Evolutionary conservation across 192 early-diverging fungal genomes (phyloP), one percentile per base, ranked within the genome.

Genomic region (Hyaloraphidium curvatum): DNA sequence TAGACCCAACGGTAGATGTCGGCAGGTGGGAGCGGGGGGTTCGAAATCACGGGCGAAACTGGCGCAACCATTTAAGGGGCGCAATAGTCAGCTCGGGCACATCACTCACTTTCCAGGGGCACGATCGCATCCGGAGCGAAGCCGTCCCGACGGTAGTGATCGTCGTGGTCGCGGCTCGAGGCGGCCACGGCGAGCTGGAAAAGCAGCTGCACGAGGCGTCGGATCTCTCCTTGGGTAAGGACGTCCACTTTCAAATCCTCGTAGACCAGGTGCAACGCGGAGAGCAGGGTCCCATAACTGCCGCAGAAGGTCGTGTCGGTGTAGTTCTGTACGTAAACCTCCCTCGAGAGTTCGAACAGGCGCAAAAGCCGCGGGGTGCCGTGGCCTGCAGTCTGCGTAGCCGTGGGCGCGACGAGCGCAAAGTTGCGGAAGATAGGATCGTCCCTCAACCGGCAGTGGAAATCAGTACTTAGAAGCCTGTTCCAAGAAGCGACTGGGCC

Each of bases 181-280:
- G 52, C 39, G 2, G 62, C 39, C 29, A 64, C 33, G 9, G 43
- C 53, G 2, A 70, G 50, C 28, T 67, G 33, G 4, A 62, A 40
- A 25, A 62, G 54, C 31, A 74, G 37, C 1, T 62, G 17, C 31
- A 62, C 68, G 11, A 50, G 31, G 29, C 59, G 28, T 28, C 66
- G 39, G 2, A 58, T 39, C 13, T 63, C 59, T 17, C 63, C 55
- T 35, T 58, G 55, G 1, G 57, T 61, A 2, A 52, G 33, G 21
- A 64, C n/a, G 52, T 67, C 61, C 19, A 73, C 53, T 35, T 66
- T 67, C 16, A 75, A 31, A 55, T 79, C 71, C 28, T 78, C 75
- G 51, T 74, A 69, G 19, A 79, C 59, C 0, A 79, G 56, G 55
- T 79, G 77, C 2, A 79, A 51, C 0, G 66, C 52, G 5, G 61